These are phyloP conservation scores for Pleurotus salmoneostramineus DNA, from an alignment of 768 basidiomycete species.

Conservation along the genomic window DNA sequence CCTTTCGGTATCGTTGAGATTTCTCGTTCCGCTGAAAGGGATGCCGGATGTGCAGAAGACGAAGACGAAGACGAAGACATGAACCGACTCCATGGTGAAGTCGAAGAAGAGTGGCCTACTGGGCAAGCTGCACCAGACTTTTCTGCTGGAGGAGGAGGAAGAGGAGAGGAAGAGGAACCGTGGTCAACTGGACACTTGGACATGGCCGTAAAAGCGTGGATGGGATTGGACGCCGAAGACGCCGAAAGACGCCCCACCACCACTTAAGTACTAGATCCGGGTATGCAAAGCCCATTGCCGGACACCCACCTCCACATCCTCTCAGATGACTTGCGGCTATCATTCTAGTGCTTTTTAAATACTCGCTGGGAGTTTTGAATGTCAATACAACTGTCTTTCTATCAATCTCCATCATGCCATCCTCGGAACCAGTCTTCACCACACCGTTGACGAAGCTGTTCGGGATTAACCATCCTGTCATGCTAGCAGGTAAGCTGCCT, in stretches of 20 bases:
- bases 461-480: conserved; percentile 77
- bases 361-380: not conserved
- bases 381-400: conserved; percentile 3
- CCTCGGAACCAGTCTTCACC: conserved; percentile 59
- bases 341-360: not conserved
- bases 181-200: conserved; percentile 50
- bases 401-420: conserved; percentile 47
- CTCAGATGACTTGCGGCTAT: not conserved
- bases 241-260: not conserved
- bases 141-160: conserved; percentile 15
- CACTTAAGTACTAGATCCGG: too few species aligned
- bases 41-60: conserved; percentile 12
- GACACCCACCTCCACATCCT: not conserved
- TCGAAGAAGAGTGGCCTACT: conserved; percentile 50
- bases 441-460: conserved; percentile 77
- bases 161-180: conserved; percentile 15
- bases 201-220: conserved; percentile 11
- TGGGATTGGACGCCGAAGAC: conserved; percentile 1
- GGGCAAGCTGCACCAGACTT: conserved; percentile 40
- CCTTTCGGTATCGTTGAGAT: conserved; percentile 84
- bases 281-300: not conserved
- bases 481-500: conserved; percentile 59
- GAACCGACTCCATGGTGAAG: conserved; percentile 6
- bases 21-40: conserved; percentile 72
- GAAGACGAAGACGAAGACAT: conserved; percentile 15